A percentile compares a stretch with the other conserved stretches of the same genome.
Conservation (phyloP, 805 yeast genomes). For the Pichia sporocuriosa region DNA sequence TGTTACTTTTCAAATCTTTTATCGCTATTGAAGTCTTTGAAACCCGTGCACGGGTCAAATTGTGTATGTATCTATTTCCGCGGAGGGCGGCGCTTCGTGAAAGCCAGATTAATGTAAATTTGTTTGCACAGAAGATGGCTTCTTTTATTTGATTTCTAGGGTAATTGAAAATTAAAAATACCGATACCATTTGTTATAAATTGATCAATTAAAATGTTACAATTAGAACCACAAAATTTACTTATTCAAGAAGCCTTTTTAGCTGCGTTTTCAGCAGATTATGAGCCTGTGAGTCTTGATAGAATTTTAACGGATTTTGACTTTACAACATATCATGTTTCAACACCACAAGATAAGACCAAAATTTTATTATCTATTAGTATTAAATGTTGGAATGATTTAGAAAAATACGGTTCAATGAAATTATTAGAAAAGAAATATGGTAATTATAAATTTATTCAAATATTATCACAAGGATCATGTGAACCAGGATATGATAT, state of each 20-base stretch:
- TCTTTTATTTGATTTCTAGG: no score
- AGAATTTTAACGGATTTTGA: conserved; percentile 92
- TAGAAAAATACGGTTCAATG: conserved; percentile 58
- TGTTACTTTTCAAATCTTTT: no score
- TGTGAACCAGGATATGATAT: conserved; percentile 79
- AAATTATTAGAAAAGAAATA: conserved; percentile 47
- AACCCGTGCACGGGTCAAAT: no score
- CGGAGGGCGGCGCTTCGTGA: no score
- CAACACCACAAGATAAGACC: conserved; percentile 75
- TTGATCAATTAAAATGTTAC: conserved; percentile 50
- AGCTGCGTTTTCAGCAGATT: conserved; percentile 53
- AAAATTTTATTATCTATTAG: conserved; percentile 59
- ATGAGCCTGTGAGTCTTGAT: conserved; percentile 53
- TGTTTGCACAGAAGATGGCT: no score
- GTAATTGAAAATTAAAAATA: background rate
- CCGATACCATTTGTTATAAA: background rate
- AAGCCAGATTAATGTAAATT: no score
- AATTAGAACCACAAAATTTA: conserved; percentile 77
- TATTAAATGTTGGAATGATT: conserved; percentile 73
- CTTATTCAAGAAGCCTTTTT: conserved; percentile 74
- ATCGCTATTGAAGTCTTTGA: no score
- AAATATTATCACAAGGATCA: conserved; percentile 27
- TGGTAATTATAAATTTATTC: conserved; percentile 33
- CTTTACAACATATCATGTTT: conserved; percentile 87
- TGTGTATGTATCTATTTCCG: no score